Conservation (phyloP, 768 basidiomycete species). For the Mycena floridula region DNA sequence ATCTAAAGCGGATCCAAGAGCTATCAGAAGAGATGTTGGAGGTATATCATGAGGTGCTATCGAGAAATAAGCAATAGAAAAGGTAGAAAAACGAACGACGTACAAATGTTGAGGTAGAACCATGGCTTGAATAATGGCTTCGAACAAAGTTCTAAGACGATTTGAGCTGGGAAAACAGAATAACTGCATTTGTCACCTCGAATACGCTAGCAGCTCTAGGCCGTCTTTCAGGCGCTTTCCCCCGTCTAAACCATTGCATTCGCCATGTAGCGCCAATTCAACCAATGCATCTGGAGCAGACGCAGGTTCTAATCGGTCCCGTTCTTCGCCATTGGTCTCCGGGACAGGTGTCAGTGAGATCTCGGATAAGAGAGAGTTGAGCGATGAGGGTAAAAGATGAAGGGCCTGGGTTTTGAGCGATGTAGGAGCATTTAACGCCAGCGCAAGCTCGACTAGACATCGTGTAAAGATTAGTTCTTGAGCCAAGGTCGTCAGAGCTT, state of each 20-base stretch:
- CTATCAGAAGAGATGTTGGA: constrained; percentile 62
- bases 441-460: constrained; percentile 79
- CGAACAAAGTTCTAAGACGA: constrained; percentile 62
- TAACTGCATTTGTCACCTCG: too few species aligned
- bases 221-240: constrained; percentile 57
- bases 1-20: constrained; percentile 58
- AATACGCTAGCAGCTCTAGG: constrained; percentile 73
- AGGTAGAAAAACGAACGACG: not conserved
- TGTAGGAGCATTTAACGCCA: constrained; percentile 93
- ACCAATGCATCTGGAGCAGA: constrained; percentile 81
- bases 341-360: constrained; percentile 69
- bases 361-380: constrained; percentile 58
- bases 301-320: constrained; percentile 79
- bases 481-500: constrained; percentile 3
- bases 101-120: constrained; percentile 38
- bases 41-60: constrained; percentile 30
- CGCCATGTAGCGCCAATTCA: constrained; percentile 80
- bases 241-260: constrained; percentile 67
- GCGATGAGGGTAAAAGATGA: constrained; percentile 47
- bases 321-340: constrained; percentile 85
- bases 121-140: constrained; percentile 70
- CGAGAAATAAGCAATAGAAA: constrained; percentile 11
- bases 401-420: constrained; percentile 74
- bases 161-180: constrained; percentile 1
- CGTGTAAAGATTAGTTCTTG: constrained; percentile 54